Base-by-base conservation (phyloP, 192 early-diverging fungal genomes). In the Backusella tuberculispora region DNA sequence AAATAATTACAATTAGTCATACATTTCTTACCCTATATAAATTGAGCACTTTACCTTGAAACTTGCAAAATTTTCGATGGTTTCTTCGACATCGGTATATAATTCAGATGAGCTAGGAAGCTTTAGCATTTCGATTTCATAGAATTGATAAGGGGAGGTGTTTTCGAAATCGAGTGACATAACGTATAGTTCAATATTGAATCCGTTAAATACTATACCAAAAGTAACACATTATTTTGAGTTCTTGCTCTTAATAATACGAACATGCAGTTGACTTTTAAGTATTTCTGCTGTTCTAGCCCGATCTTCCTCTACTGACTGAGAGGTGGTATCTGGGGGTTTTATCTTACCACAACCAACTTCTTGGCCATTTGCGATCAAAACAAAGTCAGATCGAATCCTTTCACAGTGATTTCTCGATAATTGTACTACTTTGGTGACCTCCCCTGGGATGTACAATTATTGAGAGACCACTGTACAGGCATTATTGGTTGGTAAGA, bases 41-140 rank as follows among this genome's bases (percentile, higher is more conserved):
- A 66, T 66, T 66, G 64, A 66, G 29, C 64, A 66, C 5, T 43
- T 69, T 69, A 69, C 66, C 66, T 69, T 69, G 21, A 69, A 69
- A 69, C 38, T 69, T 24, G 41, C 13, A 19, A 69, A 2, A 69
- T 69, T 43, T 21, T 69, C 66, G 19, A 69, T 24, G 6, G 43
- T 26, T 24, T 69, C 66, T 69, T 69, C 66, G 17, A 69, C 19
- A 45, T 42, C 42, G 41, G 8, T 67, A n/a, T 43, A 67, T 19
- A 42, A 42, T 17, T 67, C 38, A 42, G n/a, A 5, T 17, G 66
- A 67, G 66, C 13, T 67, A 12, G 41, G 66, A 42, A 67, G 66
- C 42, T 67, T 67, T 19, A 67, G 5, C 14, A 4, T 38, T n/a
- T 67, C 66, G 21, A 67, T 42, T 10, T 67, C n/a, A 67, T 67